These are phyloP conservation scores for Daucus carota DNA, from an alignment of 129 eudicot genomes.

Conservation along the genomic window DNA sequence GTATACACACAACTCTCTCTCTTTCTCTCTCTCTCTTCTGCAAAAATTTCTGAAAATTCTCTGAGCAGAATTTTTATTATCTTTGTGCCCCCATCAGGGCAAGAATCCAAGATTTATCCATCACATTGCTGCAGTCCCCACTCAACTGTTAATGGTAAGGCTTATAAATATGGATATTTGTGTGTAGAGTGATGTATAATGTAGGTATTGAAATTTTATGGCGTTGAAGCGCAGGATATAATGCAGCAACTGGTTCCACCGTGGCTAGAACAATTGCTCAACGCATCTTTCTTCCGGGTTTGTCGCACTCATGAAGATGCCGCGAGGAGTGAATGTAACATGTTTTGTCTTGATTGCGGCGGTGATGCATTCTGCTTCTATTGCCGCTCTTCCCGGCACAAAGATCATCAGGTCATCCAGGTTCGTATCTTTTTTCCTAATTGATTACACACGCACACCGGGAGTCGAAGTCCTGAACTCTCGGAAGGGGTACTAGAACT, in stretches of 20 bases:
- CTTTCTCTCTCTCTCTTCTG: slow-evolving; percentile 25
- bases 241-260: slow-evolving; percentile 61
- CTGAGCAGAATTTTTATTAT: slow-evolving; percentile 9
- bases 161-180: background rate
- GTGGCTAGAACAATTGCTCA: slow-evolving; percentile 74
- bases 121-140: slow-evolving; percentile 16
- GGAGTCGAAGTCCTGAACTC: too few relatives aligned
- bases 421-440: slow-evolving; percentile 3
- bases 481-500: too few relatives aligned
- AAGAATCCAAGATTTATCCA: slow-evolving; percentile 26
- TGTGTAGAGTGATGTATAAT: background rate
- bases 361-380: slow-evolving; percentile 75
- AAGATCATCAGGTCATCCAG: slow-evolving; percentile 97
- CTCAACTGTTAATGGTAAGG: slow-evolving; percentile 14
- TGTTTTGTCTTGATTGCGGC: slow-evolving; percentile 87
- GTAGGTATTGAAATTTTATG: background rate
- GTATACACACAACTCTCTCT: slow-evolving; percentile 21
- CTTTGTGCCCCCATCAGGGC: slow-evolving; percentile 8
- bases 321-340: slow-evolving; percentile 87
- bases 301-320: slow-evolving; percentile 79
- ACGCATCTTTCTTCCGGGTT: slow-evolving; percentile 51
- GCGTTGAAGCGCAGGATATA: slow-evolving; percentile 16
- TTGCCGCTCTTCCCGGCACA: slow-evolving; percentile 81
- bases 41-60: slow-evolving; percentile 22
- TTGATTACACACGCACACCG: too few relatives aligned